phyloP scores from a whole-genome alignment of 768 basidiomycete species.

The Rhodotorula paludigena region DNA sequence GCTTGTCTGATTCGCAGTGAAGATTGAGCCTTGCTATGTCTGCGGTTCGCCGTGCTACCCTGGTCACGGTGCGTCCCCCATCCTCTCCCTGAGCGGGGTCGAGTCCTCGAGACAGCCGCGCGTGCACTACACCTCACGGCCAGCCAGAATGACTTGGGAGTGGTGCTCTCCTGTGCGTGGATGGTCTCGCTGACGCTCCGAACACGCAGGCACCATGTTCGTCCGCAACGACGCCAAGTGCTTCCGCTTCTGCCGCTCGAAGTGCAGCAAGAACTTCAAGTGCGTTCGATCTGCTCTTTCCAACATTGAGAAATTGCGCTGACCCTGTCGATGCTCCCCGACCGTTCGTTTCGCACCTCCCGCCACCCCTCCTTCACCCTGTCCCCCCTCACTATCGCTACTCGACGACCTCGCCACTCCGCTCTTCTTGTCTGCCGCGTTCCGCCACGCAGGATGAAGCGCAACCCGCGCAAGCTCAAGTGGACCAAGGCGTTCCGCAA shows the following conservation, averaged over 20 bases:
- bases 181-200: not conserved
- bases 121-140: not conserved
- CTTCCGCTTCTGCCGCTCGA: slow-evolving; percentile 95
- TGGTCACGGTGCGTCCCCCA: slow-evolving; percentile 66
- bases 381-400: not conserved
- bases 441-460: slow-evolving; percentile 87
- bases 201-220: slow-evolving; percentile 72
- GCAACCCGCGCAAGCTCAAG: slow-evolving; percentile 94
- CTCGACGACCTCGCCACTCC: not conserved
- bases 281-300: slow-evolving; percentile 47
- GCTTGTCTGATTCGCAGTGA: not conserved
- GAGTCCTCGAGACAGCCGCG: not conserved
- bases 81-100: not conserved
- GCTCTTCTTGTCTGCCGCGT: no score
- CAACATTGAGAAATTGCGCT: not conserved
- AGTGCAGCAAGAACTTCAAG: slow-evolving; percentile 99
- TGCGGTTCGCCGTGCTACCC: slow-evolving; percentile 96
- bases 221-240: slow-evolving; percentile 97
- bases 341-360: not conserved
- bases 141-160: no score
- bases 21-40: slow-evolving; percentile 92
- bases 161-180: no score
- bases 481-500: slow-evolving; percentile 99
- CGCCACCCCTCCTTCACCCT: not conserved
- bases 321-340: not conserved